phyloP scores from a whole-genome alignment of 768 basidiomycete genomes.

The Podaxis mareebaensis region DNA sequence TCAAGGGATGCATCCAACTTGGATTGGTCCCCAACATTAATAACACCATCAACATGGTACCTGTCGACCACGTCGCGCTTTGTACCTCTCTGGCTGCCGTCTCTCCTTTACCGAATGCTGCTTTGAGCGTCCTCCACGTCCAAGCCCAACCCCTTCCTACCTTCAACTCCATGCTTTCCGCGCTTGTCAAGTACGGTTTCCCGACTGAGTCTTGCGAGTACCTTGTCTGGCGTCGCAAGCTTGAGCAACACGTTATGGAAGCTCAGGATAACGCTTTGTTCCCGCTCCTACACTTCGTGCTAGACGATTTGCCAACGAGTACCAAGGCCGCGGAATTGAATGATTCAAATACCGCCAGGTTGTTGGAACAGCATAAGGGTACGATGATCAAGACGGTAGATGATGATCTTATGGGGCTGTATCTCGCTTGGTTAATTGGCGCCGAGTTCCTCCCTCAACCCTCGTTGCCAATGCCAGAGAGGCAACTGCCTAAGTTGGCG shows the following conservation, averaged over 20 bases:
- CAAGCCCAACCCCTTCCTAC: conserved; percentile 85
- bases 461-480: conserved; percentile 34
- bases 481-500: conserved; percentile 49
- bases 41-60: conserved; percentile 98
- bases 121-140: conserved; percentile 74
- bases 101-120: conserved; percentile 47
- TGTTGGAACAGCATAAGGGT: conserved; percentile 49
- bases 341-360: conserved; percentile 74
- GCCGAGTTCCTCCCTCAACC: conserved; percentile 79
- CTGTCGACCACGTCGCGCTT: conserved; percentile 93
- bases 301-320: conserved; percentile 95
- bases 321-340: conserved; percentile 93
- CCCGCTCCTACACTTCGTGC: conserved; percentile 94
- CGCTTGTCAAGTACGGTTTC: conserved; percentile 81
- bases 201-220: conserved; percentile 80
- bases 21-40: conserved; percentile 96
- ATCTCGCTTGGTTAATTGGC: conserved; percentile 89
- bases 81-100: conserved; percentile 76
- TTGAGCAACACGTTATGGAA: conserved; percentile 95
- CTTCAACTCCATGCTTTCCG: conserved; percentile 82
- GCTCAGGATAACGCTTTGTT: conserved; percentile 96
- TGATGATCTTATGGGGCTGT: conserved; percentile 76
- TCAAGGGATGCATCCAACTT: conserved; percentile 99
- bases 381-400: conserved; percentile 61
- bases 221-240: conserved; percentile 83